phyloP scores from a whole-genome alignment of 306 rosid genomes.

The Cicer judaicum region DNA sequence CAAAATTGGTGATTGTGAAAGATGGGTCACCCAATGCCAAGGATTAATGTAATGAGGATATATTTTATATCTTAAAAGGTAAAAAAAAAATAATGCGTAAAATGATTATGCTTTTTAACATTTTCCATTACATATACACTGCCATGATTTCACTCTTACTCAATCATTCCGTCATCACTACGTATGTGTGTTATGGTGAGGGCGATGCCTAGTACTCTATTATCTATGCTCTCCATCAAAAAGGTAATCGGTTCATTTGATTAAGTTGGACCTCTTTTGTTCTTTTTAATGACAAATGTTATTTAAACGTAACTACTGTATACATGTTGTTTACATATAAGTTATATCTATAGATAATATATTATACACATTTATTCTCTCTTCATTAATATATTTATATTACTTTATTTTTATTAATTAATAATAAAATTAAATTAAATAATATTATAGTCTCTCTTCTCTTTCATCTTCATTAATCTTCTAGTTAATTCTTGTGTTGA shows the following conservation, averaged over 20 bases:
- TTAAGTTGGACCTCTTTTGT: neutral
- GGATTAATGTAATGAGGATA: conserved; percentile 37
- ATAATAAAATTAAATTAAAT: too few relatives aligned
- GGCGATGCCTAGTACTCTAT: conserved; percentile 8
- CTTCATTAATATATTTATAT: too few relatives aligned
- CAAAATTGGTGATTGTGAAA: conserved; percentile 57
- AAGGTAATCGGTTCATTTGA: neutral
- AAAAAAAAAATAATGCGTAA: conserved; percentile 33
- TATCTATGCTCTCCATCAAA: neutral
- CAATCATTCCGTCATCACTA: conserved; percentile 81
- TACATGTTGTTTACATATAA: too few relatives aligned
- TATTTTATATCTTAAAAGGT: conserved; percentile 28
- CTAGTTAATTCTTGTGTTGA: too few relatives aligned
- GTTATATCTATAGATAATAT: too few relatives aligned
- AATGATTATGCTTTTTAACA: conserved; percentile 38
- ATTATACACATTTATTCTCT: too few relatives aligned
- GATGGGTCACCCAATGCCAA: conserved; percentile 50
- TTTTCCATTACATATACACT: conserved; percentile 51
- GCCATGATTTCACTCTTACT: conserved; percentile 76
- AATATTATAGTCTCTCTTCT: too few relatives aligned
- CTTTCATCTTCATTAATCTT: too few relatives aligned
- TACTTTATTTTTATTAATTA: too few relatives aligned
- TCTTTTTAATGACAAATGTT: too few relatives aligned
- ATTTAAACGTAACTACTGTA: too few relatives aligned
- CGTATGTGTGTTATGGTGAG: conserved; percentile 53